Evolutionary conservation across 2,329 filamentous ascomycete genomes (phyloP).

Genomic region (Xylariaceae sp.): DNA sequence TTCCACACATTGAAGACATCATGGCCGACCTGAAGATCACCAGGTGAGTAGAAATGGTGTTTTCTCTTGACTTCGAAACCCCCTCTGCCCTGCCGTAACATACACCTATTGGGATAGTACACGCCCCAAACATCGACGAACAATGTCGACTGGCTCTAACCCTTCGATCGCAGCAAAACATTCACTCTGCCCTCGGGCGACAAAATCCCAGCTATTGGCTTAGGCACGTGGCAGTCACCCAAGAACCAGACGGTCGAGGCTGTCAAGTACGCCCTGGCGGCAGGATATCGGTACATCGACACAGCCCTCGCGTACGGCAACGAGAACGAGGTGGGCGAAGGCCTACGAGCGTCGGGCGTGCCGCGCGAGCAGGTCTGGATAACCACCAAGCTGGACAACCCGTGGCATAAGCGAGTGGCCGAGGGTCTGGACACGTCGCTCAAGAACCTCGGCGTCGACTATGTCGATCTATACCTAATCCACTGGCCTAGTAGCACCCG

Average conservation of each 20-base stretch:
- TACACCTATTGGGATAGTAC: too few species aligned
- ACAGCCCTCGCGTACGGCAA: conserved; percentile 80
- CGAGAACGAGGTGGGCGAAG: conserved; percentile 68
- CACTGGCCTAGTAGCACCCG: conserved; percentile 72
- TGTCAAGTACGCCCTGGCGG: conserved; percentile 68
- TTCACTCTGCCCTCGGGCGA: conserved; percentile 75
- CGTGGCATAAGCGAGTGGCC: conserved; percentile 71
- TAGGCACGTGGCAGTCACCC: conserved; percentile 81
- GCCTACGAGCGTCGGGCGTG: conserved; percentile 65
- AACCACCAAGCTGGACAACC: conserved; percentile 83
- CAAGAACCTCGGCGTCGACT: conserved; percentile 63
- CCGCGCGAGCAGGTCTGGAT: conserved; percentile 69
- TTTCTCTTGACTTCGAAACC: not conserved
- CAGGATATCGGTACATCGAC: conserved; percentile 76
- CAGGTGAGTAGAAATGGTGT: not conserved
- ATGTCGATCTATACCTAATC: conserved; percentile 72
- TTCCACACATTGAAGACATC: not conserved
- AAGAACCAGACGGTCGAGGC: conserved; percentile 68
- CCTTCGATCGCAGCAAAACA: conserved; percentile 46
- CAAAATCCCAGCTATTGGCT: conserved; percentile 75
- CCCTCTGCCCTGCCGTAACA: not conserved
- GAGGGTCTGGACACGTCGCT: conserved; percentile 64
- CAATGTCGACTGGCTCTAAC: not conserved
- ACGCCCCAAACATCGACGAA: too few species aligned
- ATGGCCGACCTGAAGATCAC: not conserved